Evolutionary conservation across 495 filamentous ascomycete genomes (phyloP).

Genomic region (Hyaloscypha hepaticicola): DNA sequence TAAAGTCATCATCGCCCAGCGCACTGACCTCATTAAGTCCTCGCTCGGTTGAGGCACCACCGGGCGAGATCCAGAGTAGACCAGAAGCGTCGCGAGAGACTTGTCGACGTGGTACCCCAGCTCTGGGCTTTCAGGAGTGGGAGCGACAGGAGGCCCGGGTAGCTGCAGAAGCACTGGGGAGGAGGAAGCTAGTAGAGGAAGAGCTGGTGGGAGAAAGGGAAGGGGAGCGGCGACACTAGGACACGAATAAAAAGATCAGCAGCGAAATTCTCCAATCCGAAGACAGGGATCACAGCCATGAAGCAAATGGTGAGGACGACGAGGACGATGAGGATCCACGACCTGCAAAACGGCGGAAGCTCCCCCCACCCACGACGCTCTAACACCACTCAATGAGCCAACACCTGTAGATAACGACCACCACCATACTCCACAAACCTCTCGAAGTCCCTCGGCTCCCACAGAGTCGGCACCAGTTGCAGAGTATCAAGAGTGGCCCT

Average conservation of each 20-base stretch:
- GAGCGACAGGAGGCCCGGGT: neutral
- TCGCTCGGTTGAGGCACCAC: slow-evolving; percentile 1
- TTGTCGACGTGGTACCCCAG: slow-evolving; percentile 1
- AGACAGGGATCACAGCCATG: neutral
- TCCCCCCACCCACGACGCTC: neutral
- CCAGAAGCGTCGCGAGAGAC: slow-evolving; percentile 1
- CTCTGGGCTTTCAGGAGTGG: slow-evolving; percentile 2
- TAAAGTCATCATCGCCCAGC: slow-evolving; percentile 6
- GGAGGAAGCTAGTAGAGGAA: neutral
- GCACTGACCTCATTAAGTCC: slow-evolving; percentile 10
- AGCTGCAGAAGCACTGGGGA: neutral
- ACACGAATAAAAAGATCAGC: slow-evolving; percentile 7
- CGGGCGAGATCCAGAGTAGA: neutral
- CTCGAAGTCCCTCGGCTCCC: slow-evolving; percentile 13
- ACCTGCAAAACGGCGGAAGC: neutral
- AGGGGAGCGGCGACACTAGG: slow-evolving; percentile 6
- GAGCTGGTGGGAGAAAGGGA: neutral
- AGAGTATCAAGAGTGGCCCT: slow-evolving; percentile 27
- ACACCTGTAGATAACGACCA: slow-evolving; percentile 15
- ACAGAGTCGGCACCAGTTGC: slow-evolving; percentile 19
- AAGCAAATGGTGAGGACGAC: too few relatives aligned
- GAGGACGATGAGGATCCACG: neutral
- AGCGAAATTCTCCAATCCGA: neutral
- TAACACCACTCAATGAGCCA: slow-evolving; percentile 1
- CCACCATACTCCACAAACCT: slow-evolving; percentile 11